Conservation (phyloP, 2,329 filamentous ascomycete genomes). For the Scytalidium sp. region DNA sequence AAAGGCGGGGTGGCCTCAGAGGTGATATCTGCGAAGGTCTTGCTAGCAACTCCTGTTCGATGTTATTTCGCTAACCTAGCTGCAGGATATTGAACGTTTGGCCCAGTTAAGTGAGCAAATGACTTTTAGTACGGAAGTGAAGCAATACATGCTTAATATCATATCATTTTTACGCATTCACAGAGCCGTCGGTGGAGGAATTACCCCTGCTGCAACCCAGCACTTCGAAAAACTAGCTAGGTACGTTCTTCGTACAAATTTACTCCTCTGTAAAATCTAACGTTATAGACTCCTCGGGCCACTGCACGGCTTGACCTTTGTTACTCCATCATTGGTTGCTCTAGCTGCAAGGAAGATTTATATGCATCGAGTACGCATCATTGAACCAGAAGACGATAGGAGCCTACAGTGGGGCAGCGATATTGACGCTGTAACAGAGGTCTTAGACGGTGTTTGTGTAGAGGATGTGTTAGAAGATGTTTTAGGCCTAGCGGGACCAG, state of each 20-base stretch:
- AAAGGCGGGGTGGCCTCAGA: conserved; percentile 14
- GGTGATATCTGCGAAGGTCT: conserved; percentile 22
- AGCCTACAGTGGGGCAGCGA: conserved; percentile 94
- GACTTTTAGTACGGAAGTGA: conserved; percentile 70
- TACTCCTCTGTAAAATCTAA: background rate
- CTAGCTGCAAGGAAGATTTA: conserved; percentile 87
- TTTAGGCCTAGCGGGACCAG: conserved; percentile 46
- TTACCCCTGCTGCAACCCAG: conserved; percentile 74
- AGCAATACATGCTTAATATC: conserved; percentile 84
- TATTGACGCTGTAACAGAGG: conserved; percentile 60
- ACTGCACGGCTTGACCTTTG: conserved; percentile 75
- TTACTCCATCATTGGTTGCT: conserved; percentile 78
- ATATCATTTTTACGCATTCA: conserved; percentile 84
- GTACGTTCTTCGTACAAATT: conserved; percentile 30
- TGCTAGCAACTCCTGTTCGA: background rate
- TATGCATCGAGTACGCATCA: conserved; percentile 75
- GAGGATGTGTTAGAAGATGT: conserved; percentile 67
- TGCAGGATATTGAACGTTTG: conserved; percentile 25
- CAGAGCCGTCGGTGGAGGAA: conserved; percentile 75
- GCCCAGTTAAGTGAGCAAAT: conserved; percentile 54
- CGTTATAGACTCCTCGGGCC: conserved; percentile 64
- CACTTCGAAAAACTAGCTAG: conserved; percentile 69
- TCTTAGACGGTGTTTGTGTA: conserved; percentile 60
- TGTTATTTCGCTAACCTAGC: conserved; percentile 8
- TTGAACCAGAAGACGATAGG: conserved; percentile 68